phyloP scores from a whole-genome alignment of 2,329 filamentous ascomycete genomes.

The Nothophaeocryptopus gaeumannii region DNA sequence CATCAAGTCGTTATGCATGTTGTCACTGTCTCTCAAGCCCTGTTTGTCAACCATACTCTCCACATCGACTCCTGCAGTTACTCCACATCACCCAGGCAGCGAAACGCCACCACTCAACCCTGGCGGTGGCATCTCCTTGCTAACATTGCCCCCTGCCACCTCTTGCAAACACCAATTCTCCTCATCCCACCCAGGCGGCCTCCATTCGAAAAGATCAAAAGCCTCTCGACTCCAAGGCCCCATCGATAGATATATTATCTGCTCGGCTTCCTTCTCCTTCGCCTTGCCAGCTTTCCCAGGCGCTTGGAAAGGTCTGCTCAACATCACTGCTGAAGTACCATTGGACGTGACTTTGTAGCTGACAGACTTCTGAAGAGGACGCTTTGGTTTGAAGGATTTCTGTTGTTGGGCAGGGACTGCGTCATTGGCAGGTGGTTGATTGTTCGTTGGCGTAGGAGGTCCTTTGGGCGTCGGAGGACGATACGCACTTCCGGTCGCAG shows the following conservation, averaged over 20 bases:
- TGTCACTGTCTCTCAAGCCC: too few relatives aligned
- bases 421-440: slow-evolving; percentile 1
- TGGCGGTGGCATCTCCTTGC: slow-evolving; percentile 1
- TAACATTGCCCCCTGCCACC: too few relatives aligned
- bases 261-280: slow-evolving; percentile 8
- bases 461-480: not conserved
- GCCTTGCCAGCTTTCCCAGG: slow-evolving; percentile 22
- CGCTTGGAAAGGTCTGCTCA: slow-evolving; percentile 31
- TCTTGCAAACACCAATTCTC: slow-evolving; percentile 29
- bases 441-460: not conserved
- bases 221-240: slow-evolving; percentile 70
- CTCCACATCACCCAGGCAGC: not conserved
- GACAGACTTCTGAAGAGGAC: slow-evolving; percentile 25
- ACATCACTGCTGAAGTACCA: slow-evolving; percentile 29
- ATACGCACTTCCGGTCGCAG: not conserved
- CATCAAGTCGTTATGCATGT: too few relatives aligned
- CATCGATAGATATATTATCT: slow-evolving; percentile 42
- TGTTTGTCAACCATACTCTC: too few relatives aligned
- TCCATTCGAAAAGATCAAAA: slow-evolving; percentile 62
- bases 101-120: slow-evolving; percentile 19
- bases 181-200: slow-evolving; percentile 47
- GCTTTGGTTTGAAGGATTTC: slow-evolving; percentile 12
- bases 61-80: too few relatives aligned
- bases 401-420: not conserved
- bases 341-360: slow-evolving; percentile 26